Base-by-base conservation (phyloP, 208 protist genomes). In the Acanthamoeba castellanii region DNA sequence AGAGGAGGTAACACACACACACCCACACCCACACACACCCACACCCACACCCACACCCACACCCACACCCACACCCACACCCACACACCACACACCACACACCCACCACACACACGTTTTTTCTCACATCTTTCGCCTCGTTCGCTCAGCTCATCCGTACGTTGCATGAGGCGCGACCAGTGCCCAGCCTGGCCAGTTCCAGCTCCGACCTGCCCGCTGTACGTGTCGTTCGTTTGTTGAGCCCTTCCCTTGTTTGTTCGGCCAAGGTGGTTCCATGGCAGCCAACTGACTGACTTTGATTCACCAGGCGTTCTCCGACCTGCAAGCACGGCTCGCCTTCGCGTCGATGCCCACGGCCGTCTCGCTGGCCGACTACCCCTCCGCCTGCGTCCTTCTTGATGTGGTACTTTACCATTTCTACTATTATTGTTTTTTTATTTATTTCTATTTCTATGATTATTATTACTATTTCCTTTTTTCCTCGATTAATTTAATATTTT, bases 351-450 rank as follows among this genome's bases (percentile, higher is more conserved):
- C 78, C 27, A 61, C 78, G 16, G 52, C 78, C n/a, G 50, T 76
- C 22, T 92, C 87, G 32, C 87, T 92, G 32, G 87, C 59, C 27
- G 61, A 92, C 59, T 47, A 34, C 37, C 87, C 87, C 22, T 45
- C 87, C 13, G 87, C 87, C 20, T 34, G n/a, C 18, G 68, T 92
- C 52, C 42, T 92, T 20, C 61, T 92, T 27, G 32, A 70, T 74
- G 87, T 92, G 32, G 85, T 91, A 70, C 57, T 3, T 66, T 11
- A 7, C 34, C 81, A 20, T 34, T 8, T 37, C 37, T 88, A 55
- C 11, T 13, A 27, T 27, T 8, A 88, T 25, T 57, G 30, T 55
- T 37, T 88, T 9, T 32, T 16, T 9, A 30, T 52, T 9, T 27
- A 11, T 13, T 13, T 88, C 16, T 64, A 9, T 20, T 20, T 64